Base-by-base conservation (phyloP, 208 protist species). In the Trypanosoma caninum region DNA sequence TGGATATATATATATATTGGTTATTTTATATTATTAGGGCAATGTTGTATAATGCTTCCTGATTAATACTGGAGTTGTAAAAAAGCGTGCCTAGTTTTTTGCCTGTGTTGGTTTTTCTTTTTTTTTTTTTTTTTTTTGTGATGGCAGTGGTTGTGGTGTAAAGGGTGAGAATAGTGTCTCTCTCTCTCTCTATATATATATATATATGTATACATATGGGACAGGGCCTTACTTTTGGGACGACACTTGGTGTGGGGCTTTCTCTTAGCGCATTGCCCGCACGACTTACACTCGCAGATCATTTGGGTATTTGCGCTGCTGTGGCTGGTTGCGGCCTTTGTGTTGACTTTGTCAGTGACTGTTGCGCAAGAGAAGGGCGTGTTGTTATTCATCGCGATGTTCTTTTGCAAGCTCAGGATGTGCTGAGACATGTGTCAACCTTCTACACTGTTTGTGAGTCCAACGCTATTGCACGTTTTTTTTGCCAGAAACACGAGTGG, bases 401-500 rank as follows among this genome's bases (percentile, higher is more conserved):
- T 33, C 72, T 96, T 25, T 71, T 93, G 3, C 69, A 86, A 20
- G 86, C 90, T 10, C 51, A 89, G 31, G 87, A 96, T 57, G 63
- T 84, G 14, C 68, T 96, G 16, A 74, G 83, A 10, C 90, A 96
- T 67, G 86, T 93, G 42, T 94, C 87, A 74, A 91, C 90, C 23
- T 96, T 96, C 73, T 94, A 93, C 65, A 71, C 83, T 0, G 72
- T 71, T 2, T 93, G 85, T 54, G 78, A 88, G 9, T 78, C 84
- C 18, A 92, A 93, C 72, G 56, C 50, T 1, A 51, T 88, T 28
- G 63, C 87, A 2, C 74, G 69, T 41, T 37, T 89, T n/a, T 74
- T 96, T 16, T 76, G 65, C 9, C 90, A 94, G 59, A 96, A 93
- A 45, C 90, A 96, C 54, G 86, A 96, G 65, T 96, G 90, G 87